Evolutionary conservation across 768 basidiomycete species (phyloP).

Genomic region (Pisolithus sp.): DNA sequence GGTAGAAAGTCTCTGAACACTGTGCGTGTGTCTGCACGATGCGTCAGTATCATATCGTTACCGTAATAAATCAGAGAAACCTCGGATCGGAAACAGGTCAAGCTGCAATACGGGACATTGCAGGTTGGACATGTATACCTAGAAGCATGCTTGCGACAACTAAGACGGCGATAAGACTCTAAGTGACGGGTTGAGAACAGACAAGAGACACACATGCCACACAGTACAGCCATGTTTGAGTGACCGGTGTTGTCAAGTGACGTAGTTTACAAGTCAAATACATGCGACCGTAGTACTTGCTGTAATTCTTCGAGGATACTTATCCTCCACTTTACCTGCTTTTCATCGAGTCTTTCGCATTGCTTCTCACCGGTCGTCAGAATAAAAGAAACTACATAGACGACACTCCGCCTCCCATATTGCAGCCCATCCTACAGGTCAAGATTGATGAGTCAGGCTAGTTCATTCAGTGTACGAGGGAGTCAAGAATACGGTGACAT

Average conservation of each 20-base stretch:
- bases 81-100: conserved; percentile 71
- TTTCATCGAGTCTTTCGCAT: too few relatives aligned
- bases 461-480: conserved; percentile 3
- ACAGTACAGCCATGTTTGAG: conserved; percentile 21
- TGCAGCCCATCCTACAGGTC: too few relatives aligned
- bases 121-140: conserved; percentile 81
- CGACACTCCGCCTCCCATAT: too few relatives aligned
- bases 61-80: conserved; percentile 27
- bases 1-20: conserved; percentile 82
- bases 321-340: too few relatives aligned
- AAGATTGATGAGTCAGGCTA: neutral
- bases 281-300: too few relatives aligned
- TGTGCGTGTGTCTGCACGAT: conserved; percentile 47
- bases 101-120: conserved; percentile 75
- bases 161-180: conserved; percentile 25
- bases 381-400: too few relatives aligned
- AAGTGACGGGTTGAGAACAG: neutral
- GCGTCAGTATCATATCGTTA: neutral
- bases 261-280: too few relatives aligned
- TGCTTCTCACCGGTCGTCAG: too few relatives aligned
- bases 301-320: too few relatives aligned
- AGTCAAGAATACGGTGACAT: too few relatives aligned
- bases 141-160: conserved; percentile 69
- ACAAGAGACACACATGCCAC: conserved; percentile 37
- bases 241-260: too few relatives aligned